A percentile compares a stretch with the other conserved stretches of the same genome.
These are phyloP conservation scores for Nicotiana attenuata DNA, from an alignment of 257 asterid species.

Conservation along the genomic window DNA sequence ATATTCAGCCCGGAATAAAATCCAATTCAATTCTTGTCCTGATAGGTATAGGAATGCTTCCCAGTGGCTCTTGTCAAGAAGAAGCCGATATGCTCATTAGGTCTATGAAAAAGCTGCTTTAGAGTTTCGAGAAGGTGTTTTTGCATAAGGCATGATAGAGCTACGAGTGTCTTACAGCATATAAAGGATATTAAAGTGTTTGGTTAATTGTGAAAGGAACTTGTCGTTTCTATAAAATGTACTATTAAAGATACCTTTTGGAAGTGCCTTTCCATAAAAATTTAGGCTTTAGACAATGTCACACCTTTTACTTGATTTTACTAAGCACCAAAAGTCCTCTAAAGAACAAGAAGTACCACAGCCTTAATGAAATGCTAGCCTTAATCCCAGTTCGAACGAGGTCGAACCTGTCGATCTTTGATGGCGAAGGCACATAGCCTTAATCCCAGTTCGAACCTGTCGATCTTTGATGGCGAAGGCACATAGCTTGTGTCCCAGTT, in stretches of 20 bases:
- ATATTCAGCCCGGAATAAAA: not conserved
- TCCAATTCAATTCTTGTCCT: not conserved
- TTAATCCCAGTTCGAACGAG: too few relatives aligned
- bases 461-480: too few relatives aligned
- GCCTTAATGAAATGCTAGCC: not conserved
- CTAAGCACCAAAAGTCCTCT: not conserved
- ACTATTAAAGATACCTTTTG: not conserved
- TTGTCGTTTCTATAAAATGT: not conserved
- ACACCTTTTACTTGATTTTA: slow-evolving; percentile 1
- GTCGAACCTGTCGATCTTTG: too few relatives aligned
- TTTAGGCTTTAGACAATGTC: not conserved
- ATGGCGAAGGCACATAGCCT: too few relatives aligned
- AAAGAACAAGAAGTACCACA: not conserved
- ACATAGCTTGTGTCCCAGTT: too few relatives aligned
- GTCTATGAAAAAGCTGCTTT: not conserved
- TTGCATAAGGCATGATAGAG: not conserved
- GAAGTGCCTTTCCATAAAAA: not conserved
- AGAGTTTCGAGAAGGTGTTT: not conserved
- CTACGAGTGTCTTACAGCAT: not conserved
- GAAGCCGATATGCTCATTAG: not conserved
- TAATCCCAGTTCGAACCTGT: too few relatives aligned
- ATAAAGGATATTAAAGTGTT: not conserved
- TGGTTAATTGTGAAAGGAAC: not conserved
- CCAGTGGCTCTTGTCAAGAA: not conserved
- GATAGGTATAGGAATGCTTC: not conserved